Conservation (phyloP, 768 basidiomycete species). For the Boletus subparvulus region DNA sequence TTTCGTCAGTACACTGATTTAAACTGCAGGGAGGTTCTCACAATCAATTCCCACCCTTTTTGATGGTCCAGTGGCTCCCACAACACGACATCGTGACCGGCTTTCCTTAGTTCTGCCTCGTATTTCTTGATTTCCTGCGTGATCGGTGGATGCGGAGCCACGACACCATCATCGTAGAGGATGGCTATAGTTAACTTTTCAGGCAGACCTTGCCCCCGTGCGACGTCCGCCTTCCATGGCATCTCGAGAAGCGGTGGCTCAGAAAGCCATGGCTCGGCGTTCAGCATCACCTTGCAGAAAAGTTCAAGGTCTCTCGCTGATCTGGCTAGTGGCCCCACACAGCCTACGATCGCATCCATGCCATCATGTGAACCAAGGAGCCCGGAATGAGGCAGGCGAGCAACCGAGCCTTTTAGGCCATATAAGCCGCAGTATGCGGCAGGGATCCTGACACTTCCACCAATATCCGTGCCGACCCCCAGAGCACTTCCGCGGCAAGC, state of each 20-base stretch:
- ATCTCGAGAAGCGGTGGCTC: slow-evolving; percentile 50
- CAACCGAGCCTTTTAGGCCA: slow-evolving; percentile 47
- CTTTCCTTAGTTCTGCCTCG: slow-evolving; percentile 39
- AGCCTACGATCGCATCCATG: slow-evolving; percentile 53
- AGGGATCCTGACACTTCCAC: slow-evolving; percentile 46
- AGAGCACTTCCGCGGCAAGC: slow-evolving; percentile 42
- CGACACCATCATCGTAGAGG: slow-evolving; percentile 52
- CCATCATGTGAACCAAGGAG: slow-evolving; percentile 50
- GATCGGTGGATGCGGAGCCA: slow-evolving; percentile 50
- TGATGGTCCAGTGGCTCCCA: slow-evolving; percentile 48
- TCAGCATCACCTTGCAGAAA: slow-evolving; percentile 48
- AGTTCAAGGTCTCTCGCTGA: slow-evolving; percentile 50
- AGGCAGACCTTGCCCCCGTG: slow-evolving; percentile 39
- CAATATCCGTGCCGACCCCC: slow-evolving; percentile 49
- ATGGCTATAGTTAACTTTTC: slow-evolving; percentile 45
- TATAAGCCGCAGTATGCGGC: slow-evolving; percentile 44
- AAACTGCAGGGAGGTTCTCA: slow-evolving; percentile 19
- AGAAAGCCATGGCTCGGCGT: slow-evolving; percentile 45
- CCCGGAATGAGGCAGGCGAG: slow-evolving; percentile 51
- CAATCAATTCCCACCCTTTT: slow-evolving; percentile 48
- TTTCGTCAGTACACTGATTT: slow-evolving; percentile 15
- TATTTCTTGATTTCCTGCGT: slow-evolving; percentile 39
- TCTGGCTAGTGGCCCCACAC: slow-evolving; percentile 47
- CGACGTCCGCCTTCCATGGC: slow-evolving; percentile 46
- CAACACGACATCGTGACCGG: slow-evolving; percentile 52